Evolutionary conservation across 441 rosid species (phyloP).

Genomic region (Gossypium aridum): DNA sequence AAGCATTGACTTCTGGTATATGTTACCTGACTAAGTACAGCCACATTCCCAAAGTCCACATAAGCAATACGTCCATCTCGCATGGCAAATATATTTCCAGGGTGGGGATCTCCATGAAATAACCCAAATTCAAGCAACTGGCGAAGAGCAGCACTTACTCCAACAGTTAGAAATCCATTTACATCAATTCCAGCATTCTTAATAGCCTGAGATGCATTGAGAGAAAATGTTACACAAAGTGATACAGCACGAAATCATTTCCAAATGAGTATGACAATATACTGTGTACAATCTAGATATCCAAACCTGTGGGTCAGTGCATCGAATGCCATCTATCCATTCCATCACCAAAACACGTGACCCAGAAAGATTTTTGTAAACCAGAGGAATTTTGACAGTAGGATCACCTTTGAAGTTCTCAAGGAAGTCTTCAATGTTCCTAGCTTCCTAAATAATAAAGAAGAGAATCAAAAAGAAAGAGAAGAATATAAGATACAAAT

Average conservation of each 20-base stretch:
- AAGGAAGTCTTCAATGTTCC: constrained; percentile 84
- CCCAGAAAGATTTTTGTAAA: constrained; percentile 78
- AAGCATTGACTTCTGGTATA: background rate
- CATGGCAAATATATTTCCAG: constrained; percentile 97
- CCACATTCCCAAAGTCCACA: constrained; percentile 98
- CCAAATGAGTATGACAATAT: background rate
- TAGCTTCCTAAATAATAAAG: constrained; percentile 63
- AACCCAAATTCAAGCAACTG: constrained; percentile 89
- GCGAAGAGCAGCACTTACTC: constrained; percentile 92
- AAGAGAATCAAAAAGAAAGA: background rate
- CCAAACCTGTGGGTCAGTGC: constrained; percentile 90
- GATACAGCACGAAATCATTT: constrained; percentile 1
- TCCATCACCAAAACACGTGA: constrained; percentile 93
- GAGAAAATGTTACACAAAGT: constrained; percentile 6
- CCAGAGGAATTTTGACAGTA: constrained; percentile 87
- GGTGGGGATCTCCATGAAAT: constrained; percentile 98
- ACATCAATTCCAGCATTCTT: constrained; percentile 84
- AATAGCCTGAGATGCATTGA: constrained; percentile 52
- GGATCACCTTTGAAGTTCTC: constrained; percentile 92
- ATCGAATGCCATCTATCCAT: constrained; percentile 97
- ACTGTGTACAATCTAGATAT: constrained; percentile 12
- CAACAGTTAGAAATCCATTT: constrained; percentile 82
- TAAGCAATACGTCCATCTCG: constrained; percentile 94
- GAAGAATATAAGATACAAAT: constrained; percentile 3
- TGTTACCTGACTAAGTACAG: constrained; percentile 91